Evolutionary conservation across 208 protist genomes (phyloP), one percentile per base, ranked within the genome.

Genomic region (Balamuthia mandrillaris): DNA sequence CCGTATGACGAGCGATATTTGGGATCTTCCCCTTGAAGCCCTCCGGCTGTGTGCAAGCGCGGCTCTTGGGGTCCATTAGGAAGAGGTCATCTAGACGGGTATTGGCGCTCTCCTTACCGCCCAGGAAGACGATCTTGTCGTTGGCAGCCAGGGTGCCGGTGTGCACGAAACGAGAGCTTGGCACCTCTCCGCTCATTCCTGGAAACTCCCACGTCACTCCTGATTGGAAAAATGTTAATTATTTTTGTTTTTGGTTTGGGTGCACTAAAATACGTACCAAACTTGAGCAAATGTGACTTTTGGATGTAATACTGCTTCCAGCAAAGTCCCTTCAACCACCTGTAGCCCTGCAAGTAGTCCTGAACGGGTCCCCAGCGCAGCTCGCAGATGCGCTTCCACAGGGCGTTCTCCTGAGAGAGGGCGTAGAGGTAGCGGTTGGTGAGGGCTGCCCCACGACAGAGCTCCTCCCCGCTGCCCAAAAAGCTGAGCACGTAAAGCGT

Each of bases 261-360:
- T n/a, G n/a, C n/a, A n/a, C n/a, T n/a, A n/a, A n/a, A n/a, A n/a
- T n/a, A 27, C 2, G 66, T 14, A 33, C 54, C 41, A 4, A n/a
- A 9, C 41, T 33, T 4, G 66, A 56, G 42, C 16, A 75, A 45
- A 39, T 39, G 21, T 4, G 18, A 35, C 29, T 45, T 39, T 16
- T 75, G 66, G 21, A 75, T 75, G 66, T 75, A 75, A 45, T 75
- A 75, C 66, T 75, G 47, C 12, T 45, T 39, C 66, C 66, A 75
- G 18, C 54, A 39, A 33, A 75, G 54, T 12, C 66, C 41, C 6
- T 39, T 14, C 1, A 45, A 56, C 66, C 66, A 75, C n/a, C 66
- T 1, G 58, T 16, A 24, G 31, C 24, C 56, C 56, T 18, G 33
- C 41, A 52, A 74, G 41, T 42, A 77, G 24, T 77, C 56, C 29